Evolutionary conservation across 108 stramenopile genomes (phyloP).

Genomic region (Stephanodiscus triporus): DNA sequence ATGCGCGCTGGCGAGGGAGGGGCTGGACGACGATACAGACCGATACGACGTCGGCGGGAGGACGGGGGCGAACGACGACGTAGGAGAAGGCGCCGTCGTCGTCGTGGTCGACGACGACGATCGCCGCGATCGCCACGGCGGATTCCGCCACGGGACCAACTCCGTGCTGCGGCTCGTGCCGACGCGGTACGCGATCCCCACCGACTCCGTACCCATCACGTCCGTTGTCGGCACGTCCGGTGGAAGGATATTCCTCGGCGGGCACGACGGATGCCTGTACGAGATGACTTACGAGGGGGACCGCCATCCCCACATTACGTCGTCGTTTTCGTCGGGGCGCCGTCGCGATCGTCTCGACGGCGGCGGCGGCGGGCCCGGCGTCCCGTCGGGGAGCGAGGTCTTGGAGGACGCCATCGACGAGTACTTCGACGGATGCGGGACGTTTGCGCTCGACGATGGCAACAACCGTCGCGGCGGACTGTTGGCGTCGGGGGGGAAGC

Average conservation of each 20-base stretch:
- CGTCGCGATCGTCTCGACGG: too few species aligned
- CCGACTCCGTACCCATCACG: constrained; percentile 86
- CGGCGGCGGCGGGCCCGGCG: too few species aligned
- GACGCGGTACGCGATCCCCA: constrained; percentile 84
- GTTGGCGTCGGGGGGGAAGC: constrained; percentile 52
- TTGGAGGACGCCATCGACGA: constrained; percentile 44
- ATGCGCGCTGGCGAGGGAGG: constrained; percentile 66
- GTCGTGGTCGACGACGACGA: neutral
- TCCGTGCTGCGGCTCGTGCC: constrained; percentile 55
- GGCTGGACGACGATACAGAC: constrained; percentile 2
- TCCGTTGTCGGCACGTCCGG: constrained; percentile 71
- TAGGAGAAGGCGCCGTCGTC: neutral
- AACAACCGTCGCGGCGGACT: neutral
- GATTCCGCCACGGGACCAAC: constrained; percentile 29
- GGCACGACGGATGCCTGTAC: constrained; percentile 93
- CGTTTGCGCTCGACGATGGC: constrained; percentile 2
- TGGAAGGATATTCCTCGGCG: constrained; percentile 96
- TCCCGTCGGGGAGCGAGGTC: too few species aligned
- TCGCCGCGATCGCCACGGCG: constrained; percentile 2
- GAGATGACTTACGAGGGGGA: constrained; percentile 86
- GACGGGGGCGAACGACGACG: neutral
- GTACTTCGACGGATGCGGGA: constrained; percentile 48
- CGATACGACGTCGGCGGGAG: neutral
- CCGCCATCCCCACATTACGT: neutral
- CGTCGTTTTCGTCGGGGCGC: neutral